A percentile compares a stretch with the other conserved stretches of the same genome.
phyloP scores from a whole-genome alignment of 1,284 basidiomycete species.

The Leccinum griseonigrum region DNA sequence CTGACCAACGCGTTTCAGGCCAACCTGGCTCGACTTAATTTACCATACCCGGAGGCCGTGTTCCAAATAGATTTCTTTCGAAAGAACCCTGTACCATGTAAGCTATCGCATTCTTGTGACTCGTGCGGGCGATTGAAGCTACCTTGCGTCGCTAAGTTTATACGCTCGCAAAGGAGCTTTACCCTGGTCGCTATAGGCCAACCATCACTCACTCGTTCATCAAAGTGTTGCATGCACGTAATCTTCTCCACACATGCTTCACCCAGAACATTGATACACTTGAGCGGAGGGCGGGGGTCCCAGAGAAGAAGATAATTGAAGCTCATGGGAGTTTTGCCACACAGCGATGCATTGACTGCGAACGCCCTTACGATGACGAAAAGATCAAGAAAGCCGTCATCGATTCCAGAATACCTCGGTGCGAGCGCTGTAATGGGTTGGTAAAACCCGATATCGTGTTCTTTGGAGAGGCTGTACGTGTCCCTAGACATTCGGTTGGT shows the following conservation, averaged over 20 bases:
- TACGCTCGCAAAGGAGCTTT: slow-evolving; percentile 86
- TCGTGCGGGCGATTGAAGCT: neutral
- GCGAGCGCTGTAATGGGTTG: slow-evolving; percentile 64
- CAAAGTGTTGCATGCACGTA: slow-evolving; percentile 65
- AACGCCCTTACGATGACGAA: slow-evolving; percentile 55
- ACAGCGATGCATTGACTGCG: slow-evolving; percentile 79
- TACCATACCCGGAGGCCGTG: slow-evolving; percentile 80
- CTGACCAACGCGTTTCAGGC: slow-evolving; percentile 42
- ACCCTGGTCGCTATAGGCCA: slow-evolving; percentile 84
- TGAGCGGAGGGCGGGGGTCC: slow-evolving; percentile 82
- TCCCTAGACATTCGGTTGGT: neutral
- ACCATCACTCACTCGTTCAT: slow-evolving; percentile 92
- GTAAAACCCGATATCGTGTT: slow-evolving; percentile 96
- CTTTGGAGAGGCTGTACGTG: slow-evolving; percentile 78
- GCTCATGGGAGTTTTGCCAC: slow-evolving; percentile 92
- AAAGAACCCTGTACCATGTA: slow-evolving; percentile 70
- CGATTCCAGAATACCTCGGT: slow-evolving; percentile 55
- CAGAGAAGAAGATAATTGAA: slow-evolving; percentile 76
- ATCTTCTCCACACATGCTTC: slow-evolving; percentile 72
- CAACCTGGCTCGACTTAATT: slow-evolving; percentile 68
- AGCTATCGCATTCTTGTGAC: slow-evolving; percentile 22
- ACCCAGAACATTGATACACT: slow-evolving; percentile 95
- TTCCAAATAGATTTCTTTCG: slow-evolving; percentile 78
- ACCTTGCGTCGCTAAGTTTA: slow-evolving; percentile 55
- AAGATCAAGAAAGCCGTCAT: slow-evolving; percentile 65